Conservation (phyloP, 305 asterid species). For the Fraxinus ornus region DNA sequence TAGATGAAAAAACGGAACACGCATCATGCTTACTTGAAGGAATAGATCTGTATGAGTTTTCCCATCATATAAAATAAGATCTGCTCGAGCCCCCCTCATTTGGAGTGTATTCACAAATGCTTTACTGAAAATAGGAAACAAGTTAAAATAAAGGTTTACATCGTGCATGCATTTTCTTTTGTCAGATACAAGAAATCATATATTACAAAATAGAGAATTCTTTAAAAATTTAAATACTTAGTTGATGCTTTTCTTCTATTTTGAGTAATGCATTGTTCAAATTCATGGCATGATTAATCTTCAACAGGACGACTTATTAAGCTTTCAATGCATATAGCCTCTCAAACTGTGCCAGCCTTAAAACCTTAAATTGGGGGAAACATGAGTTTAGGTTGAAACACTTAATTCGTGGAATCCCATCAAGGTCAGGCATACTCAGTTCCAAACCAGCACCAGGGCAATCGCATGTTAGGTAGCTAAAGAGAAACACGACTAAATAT, state of each 20-base stretch:
- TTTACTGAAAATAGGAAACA: slow-evolving; percentile 49
- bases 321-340: background rate
- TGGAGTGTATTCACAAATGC: slow-evolving; percentile 59
- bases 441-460: background rate
- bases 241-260: background rate
- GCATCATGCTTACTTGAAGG: slow-evolving; percentile 65
- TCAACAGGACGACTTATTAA: background rate
- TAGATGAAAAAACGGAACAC: background rate
- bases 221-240: background rate
- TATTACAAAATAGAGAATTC: background rate
- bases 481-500: background rate
- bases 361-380: background rate
- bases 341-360: background rate
- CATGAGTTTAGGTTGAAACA: slow-evolving; percentile 7
- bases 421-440: background rate
- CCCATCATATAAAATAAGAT: slow-evolving; percentile 68
- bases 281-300: background rate
- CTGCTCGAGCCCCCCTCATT: slow-evolving; percentile 66
- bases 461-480: background rate
- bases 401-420: background rate
- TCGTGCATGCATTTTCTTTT: background rate
- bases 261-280: background rate
- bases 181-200: background rate
- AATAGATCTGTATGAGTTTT: slow-evolving; percentile 95
- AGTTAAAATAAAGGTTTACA: background rate